Evolutionary conservation across 2,329 filamentous ascomycete species (phyloP), one percentile per base, ranked within the genome.

Genomic region (Akanthomyces muscarius): DNA sequence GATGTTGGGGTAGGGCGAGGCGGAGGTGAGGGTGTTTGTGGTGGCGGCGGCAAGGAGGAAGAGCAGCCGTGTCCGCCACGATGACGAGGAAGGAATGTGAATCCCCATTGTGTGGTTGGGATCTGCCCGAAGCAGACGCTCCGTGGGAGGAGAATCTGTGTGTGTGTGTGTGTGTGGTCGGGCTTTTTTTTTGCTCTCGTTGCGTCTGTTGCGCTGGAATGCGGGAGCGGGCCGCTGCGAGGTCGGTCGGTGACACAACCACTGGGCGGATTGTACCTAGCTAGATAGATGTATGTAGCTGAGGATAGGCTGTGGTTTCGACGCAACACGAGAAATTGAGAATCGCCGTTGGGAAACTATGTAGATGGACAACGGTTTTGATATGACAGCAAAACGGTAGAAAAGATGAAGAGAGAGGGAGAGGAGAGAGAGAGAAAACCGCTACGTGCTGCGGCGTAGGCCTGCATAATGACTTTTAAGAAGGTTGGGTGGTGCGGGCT

Each of bases 1-100:
- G 14, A 41, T 41, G 38, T 41, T 41, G 48, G 82, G 82, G 63
- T 78, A 82, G 0, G 85, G 84, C 21, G 83, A 83, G 56, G 71
- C 68, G 65, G 69, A 65, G 38, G 66, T 71, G 48, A 55, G n/a
- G 36, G 36, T 42, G 23, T 25, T 56, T 21, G 11, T 28, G 65
- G 68, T 73, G 68, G 66, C 71, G 64, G 71, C 71, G 30, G 74
- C 69, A 67, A 81, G 70, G 65, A 81, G 71, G 65, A 81, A 69
- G 65, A 79, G 70, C 66, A 67, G 66, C 63, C 66, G 50, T 36
- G 66, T 61, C 66, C 62, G 62, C 51, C 52, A 56, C 42, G 60
- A 63, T 11, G 62, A 38, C 21, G 55, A 62, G 52, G 53, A 56
- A 65, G 66, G 64, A 58, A 53, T 64, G 59, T 41, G 47, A 52